phyloP scores from a whole-genome alignment of 1,284 basidiomycete species.

The Erythrobasidium hasegawianum region DNA sequence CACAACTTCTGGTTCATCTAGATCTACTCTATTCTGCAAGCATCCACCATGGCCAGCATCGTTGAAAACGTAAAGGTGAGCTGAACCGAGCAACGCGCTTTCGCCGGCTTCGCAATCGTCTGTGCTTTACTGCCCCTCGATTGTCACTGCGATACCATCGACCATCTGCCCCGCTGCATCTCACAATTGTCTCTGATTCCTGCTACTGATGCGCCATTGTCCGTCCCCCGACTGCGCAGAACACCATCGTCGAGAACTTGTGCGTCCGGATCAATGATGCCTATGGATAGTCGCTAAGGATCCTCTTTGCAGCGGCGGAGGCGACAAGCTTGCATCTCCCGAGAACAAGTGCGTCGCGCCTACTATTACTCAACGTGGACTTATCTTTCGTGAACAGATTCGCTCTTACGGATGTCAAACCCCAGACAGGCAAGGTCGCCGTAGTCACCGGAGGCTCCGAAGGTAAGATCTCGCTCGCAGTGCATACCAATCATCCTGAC shows the following conservation, averaged over 20 bases:
- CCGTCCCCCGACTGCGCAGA: constrained; percentile 3
- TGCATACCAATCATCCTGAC: too few species aligned
- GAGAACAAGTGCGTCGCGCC: constrained; percentile 20
- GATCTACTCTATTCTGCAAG: too few species aligned
- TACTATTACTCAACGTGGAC: too few species aligned
- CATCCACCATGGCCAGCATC: constrained; percentile 22
- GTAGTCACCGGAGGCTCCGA: constrained; percentile 47
- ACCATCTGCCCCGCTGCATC: too few species aligned
- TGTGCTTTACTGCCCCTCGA: too few species aligned
- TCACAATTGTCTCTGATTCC: too few species aligned
- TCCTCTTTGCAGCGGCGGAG: constrained; percentile 19
- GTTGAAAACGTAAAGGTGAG: constrained; percentile 16
- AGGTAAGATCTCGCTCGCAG: too few species aligned
- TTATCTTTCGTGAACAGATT: constrained; percentile 48
- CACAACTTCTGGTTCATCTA: too few species aligned
- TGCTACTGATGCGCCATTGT: too few species aligned
- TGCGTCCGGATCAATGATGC: too few species aligned
- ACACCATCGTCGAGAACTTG: constrained; percentile 33
- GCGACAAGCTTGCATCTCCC: constrained; percentile 14
- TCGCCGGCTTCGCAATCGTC: too few species aligned
- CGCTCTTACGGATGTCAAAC: constrained; percentile 48
- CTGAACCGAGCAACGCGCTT: background rate
- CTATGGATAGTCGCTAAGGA: background rate
- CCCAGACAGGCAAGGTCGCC: constrained; percentile 47
- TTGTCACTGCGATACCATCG: too few species aligned